These are phyloP conservation scores for Rhodotorula paludigena DNA, from an alignment of 768 basidiomycete genomes.

Conservation along the genomic window DNA sequence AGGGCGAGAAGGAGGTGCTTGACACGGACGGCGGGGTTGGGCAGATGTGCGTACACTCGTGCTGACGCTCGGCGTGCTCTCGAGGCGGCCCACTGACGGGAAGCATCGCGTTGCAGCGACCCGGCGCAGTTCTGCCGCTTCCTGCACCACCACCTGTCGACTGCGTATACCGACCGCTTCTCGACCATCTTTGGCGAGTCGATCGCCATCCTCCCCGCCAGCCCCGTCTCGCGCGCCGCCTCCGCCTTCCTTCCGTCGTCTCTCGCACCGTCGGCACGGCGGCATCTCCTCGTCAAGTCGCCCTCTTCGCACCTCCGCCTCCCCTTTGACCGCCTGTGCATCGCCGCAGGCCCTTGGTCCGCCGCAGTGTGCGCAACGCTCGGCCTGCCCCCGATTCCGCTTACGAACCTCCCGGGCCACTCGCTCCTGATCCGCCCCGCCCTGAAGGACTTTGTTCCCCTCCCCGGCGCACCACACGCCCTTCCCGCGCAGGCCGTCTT, in stretches of 20 bases:
- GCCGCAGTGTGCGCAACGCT: slow-evolving; percentile 36
- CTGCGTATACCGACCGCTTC: slow-evolving; percentile 6
- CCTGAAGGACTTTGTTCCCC: background rate
- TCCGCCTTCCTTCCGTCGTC: too few relatives aligned
- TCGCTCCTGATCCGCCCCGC: slow-evolving; percentile 32
- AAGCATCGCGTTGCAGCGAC: too few relatives aligned
- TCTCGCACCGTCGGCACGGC: too few relatives aligned
- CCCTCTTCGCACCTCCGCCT: slow-evolving; percentile 33
- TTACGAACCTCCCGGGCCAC: slow-evolving; percentile 34
- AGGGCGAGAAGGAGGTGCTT: slow-evolving; percentile 27
- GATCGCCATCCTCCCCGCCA: background rate
- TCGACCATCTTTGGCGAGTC: slow-evolving; percentile 4
- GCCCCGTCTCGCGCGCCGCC: too few relatives aligned
- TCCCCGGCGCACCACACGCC: too few relatives aligned
- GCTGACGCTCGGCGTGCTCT: too few relatives aligned
- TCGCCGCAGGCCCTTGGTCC: slow-evolving; percentile 50
- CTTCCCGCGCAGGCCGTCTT: slow-evolving; percentile 30
- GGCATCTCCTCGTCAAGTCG: background rate
- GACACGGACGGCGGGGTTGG: slow-evolving; percentile 26
- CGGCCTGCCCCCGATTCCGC: slow-evolving; percentile 9
- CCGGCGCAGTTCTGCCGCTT: slow-evolving; percentile 24
- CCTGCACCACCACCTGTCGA: slow-evolving; percentile 6
- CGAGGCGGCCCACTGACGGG: too few relatives aligned
- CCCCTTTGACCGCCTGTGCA: slow-evolving; percentile 45
- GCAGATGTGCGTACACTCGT: slow-evolving; percentile 17